phyloP scores from a whole-genome alignment of 352 stramenopile species.

The Globisporangium parvum region DNA sequence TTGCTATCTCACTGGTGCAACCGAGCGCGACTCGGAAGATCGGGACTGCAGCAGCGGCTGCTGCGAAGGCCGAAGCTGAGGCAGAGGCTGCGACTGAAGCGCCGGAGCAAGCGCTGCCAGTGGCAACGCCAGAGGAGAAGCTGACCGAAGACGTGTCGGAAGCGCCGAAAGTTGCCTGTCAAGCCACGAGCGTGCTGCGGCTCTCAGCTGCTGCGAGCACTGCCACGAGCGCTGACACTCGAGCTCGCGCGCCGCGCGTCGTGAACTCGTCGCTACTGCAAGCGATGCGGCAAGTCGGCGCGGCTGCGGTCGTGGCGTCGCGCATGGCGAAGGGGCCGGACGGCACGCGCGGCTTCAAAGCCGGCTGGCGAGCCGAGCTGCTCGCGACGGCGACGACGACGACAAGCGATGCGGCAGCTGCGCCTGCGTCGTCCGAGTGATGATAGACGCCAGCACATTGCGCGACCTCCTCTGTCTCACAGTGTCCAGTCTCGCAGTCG shows the following conservation, averaged over 20 bases:
- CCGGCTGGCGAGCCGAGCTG: constrained; percentile 34
- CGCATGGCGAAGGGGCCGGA: constrained; percentile 74
- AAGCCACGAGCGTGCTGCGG: constrained; percentile 47
- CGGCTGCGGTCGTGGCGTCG: constrained; percentile 48
- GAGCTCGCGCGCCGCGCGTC: constrained; percentile 30
- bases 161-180: constrained; percentile 16
- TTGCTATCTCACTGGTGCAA: constrained; percentile 33
- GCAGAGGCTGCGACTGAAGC: constrained; percentile 3
- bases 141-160: background rate
- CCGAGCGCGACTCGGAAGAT: constrained; percentile 29
- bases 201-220: constrained; percentile 19
- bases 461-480: too few relatives aligned
- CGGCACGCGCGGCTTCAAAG: constrained; percentile 58
- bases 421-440: background rate
- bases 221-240: constrained; percentile 13
- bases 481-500: too few relatives aligned
- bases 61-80: constrained; percentile 11
- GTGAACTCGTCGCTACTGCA: constrained; percentile 67
- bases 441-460: too few relatives aligned
- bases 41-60: constrained; percentile 10
- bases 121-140: background rate
- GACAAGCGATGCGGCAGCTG: background rate
- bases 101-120: background rate
- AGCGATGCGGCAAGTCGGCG: constrained; percentile 58
- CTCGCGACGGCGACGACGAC: background rate